Percentiles rank a stretch among this genome's conserved stretches.
Conservation (phyloP, 768 basidiomycete genomes). For the Russula earlei region DNA sequence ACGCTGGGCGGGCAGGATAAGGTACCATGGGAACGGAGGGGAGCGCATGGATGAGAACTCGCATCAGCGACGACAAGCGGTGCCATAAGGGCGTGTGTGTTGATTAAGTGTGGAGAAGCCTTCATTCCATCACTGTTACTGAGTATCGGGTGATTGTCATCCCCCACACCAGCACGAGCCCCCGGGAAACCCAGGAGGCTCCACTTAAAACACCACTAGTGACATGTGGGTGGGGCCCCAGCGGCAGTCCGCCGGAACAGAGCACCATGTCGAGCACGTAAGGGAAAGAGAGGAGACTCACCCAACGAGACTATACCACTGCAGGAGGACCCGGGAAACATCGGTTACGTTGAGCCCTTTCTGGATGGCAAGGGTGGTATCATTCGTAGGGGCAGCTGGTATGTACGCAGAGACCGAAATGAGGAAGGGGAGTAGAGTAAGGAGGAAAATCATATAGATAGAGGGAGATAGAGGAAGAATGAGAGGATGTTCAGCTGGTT, state of each 20-base stretch:
- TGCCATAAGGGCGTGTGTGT: no score
- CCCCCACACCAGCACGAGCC: neutral
- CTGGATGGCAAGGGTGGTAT: conserved; percentile 36
- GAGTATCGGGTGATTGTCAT: neutral
- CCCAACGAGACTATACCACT: conserved; percentile 47
- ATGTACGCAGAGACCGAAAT: conserved; percentile 41
- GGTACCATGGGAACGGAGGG: neutral
- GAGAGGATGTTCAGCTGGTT: neutral
- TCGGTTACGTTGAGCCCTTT: conserved; percentile 46
- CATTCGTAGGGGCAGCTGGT: conserved; percentile 66
- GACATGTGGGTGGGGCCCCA: neutral
- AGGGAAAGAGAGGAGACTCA: neutral
- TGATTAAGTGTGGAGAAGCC: neutral
- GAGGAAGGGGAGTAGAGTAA: neutral
- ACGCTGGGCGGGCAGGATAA: neutral
- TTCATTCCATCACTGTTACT: neutral
- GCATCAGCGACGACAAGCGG: neutral
- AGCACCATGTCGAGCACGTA: neutral
- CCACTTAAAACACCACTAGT: neutral
- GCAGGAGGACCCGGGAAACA: conserved; percentile 45
- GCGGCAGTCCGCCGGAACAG: neutral
- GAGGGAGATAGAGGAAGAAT: neutral
- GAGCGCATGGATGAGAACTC: neutral
- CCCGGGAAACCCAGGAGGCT: no score
- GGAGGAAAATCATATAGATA: neutral